Evolutionary conservation across 2,329 filamentous ascomycete genomes (phyloP).

Genomic region (Amauroascus verrucosus): DNA sequence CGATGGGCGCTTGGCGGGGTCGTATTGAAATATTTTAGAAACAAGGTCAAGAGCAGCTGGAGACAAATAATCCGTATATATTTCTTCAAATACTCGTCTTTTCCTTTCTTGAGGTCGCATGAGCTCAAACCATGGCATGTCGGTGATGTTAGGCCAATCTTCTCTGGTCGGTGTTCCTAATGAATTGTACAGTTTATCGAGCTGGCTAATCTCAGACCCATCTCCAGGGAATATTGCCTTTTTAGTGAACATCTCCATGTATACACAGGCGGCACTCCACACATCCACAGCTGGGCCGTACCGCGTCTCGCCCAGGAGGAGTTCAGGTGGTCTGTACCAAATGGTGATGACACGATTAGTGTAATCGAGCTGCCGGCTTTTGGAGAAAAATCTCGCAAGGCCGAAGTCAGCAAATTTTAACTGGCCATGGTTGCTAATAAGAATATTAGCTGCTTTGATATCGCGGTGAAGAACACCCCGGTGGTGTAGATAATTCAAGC

Average conservation of each 20-base stretch:
- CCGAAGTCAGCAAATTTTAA: constrained; percentile 95
- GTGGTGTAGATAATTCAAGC: constrained; percentile 83
- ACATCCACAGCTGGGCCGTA: constrained; percentile 87
- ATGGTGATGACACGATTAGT: constrained; percentile 98
- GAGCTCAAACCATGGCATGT: constrained; percentile 96
- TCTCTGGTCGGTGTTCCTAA: constrained; percentile 75
- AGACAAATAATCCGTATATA: constrained; percentile 67
- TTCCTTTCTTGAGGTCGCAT: constrained; percentile 66
- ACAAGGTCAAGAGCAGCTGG: constrained; percentile 75
- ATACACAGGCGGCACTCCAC: constrained; percentile 94
- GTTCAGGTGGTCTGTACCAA: constrained; percentile 87
- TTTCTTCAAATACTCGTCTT: constrained; percentile 67
- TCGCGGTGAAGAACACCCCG: constrained; percentile 92
- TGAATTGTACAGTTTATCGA: constrained; percentile 92
- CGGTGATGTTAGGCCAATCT: constrained; percentile 82
- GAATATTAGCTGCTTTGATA: constrained; percentile 95
- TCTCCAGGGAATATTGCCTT: constrained; percentile 93
- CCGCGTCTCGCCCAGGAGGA: constrained; percentile 80
- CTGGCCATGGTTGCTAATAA: constrained; percentile 79
- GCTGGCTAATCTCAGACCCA: constrained; percentile 86
- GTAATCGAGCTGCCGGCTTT: constrained; percentile 83
- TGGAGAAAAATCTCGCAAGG: constrained; percentile 89
- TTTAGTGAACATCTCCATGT: constrained; percentile 90
- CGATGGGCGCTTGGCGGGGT: constrained; percentile 71
- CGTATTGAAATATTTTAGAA: constrained; percentile 75